A percentile compares a stretch with the other conserved stretches of the same genome.
phyloP scores from a whole-genome alignment of 495 filamentous ascomycete species.

The Mycothermus thermophilus region DNA sequence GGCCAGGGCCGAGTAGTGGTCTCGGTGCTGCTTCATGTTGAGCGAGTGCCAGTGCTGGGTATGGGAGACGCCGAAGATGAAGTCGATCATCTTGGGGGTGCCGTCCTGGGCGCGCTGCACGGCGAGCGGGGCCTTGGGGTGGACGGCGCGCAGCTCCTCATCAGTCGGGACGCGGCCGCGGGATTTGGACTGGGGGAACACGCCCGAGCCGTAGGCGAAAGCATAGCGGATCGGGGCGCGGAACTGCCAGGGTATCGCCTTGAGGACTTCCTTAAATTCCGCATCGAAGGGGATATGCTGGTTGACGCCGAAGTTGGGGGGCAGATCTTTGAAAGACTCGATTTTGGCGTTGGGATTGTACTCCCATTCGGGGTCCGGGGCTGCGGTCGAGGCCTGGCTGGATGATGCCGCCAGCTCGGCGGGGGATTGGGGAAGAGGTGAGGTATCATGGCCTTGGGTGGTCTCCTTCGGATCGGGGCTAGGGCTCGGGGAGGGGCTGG shows the following conservation, averaged over 20 bases:
- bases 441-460: no score
- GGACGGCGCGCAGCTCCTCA: constrained; percentile 44
- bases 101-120: constrained; percentile 71
- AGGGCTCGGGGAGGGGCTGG: no score
- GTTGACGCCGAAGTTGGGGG: constrained; percentile 81
- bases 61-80: constrained; percentile 91
- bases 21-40: constrained; percentile 73
- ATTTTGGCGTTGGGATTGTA: constrained; percentile 62
- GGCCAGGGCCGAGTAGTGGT: constrained; percentile 85
- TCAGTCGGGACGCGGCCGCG: constrained; percentile 32
- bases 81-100: constrained; percentile 91
- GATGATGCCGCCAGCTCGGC: no score
- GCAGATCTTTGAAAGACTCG: constrained; percentile 71
- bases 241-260: constrained; percentile 85
- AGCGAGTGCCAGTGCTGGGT: constrained; percentile 94
- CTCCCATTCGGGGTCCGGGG: no score
- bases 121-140: constrained; percentile 63
- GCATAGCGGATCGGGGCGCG: constrained; percentile 87
- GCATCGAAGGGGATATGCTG: constrained; percentile 90
- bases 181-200: constrained; percentile 64
- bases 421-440: no score
- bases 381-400: no score
- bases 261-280: constrained; percentile 81
- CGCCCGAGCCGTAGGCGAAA: constrained; percentile 93
- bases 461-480: no score